Evolutionary conservation across 441 rosid species (phyloP).

Genomic region (Euphorbia schlechtendalii): DNA sequence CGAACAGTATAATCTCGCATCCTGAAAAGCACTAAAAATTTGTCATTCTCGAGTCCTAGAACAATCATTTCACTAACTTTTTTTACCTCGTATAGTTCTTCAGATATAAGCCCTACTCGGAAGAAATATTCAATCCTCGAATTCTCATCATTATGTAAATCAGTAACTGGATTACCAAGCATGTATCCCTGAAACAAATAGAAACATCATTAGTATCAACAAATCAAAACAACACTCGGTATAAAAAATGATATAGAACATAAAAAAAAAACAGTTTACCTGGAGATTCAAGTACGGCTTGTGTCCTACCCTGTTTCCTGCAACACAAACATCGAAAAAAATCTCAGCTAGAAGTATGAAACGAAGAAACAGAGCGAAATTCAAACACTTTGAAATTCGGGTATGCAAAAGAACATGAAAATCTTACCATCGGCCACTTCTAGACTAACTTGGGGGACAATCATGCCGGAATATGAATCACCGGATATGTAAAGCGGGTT

Average conservation of each 20-base stretch:
- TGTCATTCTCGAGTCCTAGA: not conserved
- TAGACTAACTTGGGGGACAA: conserved; percentile 24
- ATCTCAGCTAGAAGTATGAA: not conserved
- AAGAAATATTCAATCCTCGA: conserved; percentile 12
- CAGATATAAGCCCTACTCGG: conserved; percentile 9
- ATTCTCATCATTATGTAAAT: conserved; percentile 14
- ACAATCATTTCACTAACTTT: not conserved
- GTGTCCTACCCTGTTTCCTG: conserved; percentile 22
- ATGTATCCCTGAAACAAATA: conserved; percentile 13
- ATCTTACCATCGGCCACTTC: conserved; percentile 11
- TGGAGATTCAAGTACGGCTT: conserved; percentile 25
- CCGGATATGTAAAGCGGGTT: conserved; percentile 28
- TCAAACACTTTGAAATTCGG: too few species aligned
- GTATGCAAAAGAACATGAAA: not conserved
- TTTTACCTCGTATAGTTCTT: conserved; percentile 11
- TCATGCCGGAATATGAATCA: conserved; percentile 34
- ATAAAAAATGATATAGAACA: not conserved
- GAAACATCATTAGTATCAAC: too few species aligned
- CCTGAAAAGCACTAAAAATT: conserved; percentile 6
- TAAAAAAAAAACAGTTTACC: conserved; percentile 8
- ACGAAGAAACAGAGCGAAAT: too few species aligned
- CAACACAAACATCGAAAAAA: conserved; percentile 2
- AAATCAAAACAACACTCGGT: not conserved
- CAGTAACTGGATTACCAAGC: conserved; percentile 15
- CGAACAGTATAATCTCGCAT: conserved; percentile 3